Evolutionary conservation across 2,329 filamentous ascomycete genomes (phyloP), one percentile per base, ranked within the genome.

Genomic region (Colletotrichum tabaci): DNA sequence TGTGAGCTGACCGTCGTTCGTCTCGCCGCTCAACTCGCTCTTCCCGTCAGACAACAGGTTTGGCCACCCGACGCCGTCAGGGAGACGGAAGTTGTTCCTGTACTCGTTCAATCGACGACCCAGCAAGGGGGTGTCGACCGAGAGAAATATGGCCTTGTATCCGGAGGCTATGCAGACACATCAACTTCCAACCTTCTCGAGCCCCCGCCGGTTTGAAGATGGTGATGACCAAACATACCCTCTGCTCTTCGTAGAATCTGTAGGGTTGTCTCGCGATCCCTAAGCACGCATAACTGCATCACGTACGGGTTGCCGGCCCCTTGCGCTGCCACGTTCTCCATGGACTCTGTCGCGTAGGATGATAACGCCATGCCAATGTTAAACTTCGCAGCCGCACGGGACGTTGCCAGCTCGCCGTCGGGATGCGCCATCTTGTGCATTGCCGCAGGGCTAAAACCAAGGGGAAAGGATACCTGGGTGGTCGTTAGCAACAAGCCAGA

Each of bases 361-460:
- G 84, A 87, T 15, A 88, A 77, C 1, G 81, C 86, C 86, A 87
- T 87, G 70, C 79, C 50, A 10, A 66, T 58, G 44, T 60, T 66
- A 55, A 60, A 21, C 21, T 60, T 66, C 5, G 63, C 76, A 2
- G 86, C 88, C 0, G 87, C 83, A 0, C 88, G 88, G 4, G 84
- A 83, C 0, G 85, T 87, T 1, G 82, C 87, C 2, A 84, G 67
- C 73, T 89, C 87, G 8, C 87, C 87, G 42, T 88, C 86, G 0
- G 82, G 79, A 73, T 89, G 87, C 1, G 87, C 87, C n/a, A 89
- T 80, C 49, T 83, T 81, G 68, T 89, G 87, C 79, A 88, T 87
- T 9, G 87, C 88, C 1, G 87, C 84, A 0, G 87, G 88, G n/a
- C 84, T 84, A 49, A 90, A 85, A 13, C 86, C 87, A 2, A 91